Percentiles rank a stretch among this genome's conserved stretches.
These are phyloP conservation scores for Phlegmacium glaucopus DNA, from an alignment of 768 basidiomycete genomes.

Conservation along the genomic window DNA sequence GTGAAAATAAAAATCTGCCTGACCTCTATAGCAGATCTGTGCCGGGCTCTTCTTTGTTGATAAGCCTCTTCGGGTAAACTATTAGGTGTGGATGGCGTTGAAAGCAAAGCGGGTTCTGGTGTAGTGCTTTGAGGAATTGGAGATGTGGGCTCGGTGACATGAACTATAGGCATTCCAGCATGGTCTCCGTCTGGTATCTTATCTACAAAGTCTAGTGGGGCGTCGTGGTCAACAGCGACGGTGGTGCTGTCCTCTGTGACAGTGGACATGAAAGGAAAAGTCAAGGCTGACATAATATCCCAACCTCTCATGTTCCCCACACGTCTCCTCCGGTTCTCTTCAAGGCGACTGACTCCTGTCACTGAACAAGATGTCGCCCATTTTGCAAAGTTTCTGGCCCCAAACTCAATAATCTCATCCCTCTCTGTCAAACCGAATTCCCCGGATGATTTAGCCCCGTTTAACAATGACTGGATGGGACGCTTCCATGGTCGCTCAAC, in stretches of 20 bases:
- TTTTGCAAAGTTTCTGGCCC: slow-evolving; percentile 62
- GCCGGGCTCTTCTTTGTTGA: slow-evolving; percentile 38
- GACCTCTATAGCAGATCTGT: slow-evolving; percentile 61
- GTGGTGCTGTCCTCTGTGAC: neutral
- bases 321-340: slow-evolving; percentile 19
- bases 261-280: neutral
- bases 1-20: slow-evolving; percentile 15
- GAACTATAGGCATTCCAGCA: slow-evolving; percentile 45
- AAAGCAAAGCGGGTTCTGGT: slow-evolving; percentile 26
- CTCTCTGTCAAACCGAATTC: slow-evolving; percentile 45
- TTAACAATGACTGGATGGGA: slow-evolving; percentile 95
- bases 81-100: slow-evolving; percentile 25
- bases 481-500: slow-evolving; percentile 85
- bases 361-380: slow-evolving; percentile 58
- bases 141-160: slow-evolving; percentile 39
- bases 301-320: no score
- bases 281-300: neutral
- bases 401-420: slow-evolving; percentile 65
- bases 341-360: slow-evolving; percentile 42
- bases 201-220: neutral
- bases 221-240: neutral
- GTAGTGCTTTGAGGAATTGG: slow-evolving; percentile 26
- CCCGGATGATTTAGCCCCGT: slow-evolving; percentile 67
- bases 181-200: slow-evolving; percentile 4
- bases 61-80: slow-evolving; percentile 27